Percentiles rank a stretch among this genome's conserved stretches.
Evolutionary conservation across 352 stramenopile genomes (phyloP).

Genomic region (Plasmopara halstedii): DNA sequence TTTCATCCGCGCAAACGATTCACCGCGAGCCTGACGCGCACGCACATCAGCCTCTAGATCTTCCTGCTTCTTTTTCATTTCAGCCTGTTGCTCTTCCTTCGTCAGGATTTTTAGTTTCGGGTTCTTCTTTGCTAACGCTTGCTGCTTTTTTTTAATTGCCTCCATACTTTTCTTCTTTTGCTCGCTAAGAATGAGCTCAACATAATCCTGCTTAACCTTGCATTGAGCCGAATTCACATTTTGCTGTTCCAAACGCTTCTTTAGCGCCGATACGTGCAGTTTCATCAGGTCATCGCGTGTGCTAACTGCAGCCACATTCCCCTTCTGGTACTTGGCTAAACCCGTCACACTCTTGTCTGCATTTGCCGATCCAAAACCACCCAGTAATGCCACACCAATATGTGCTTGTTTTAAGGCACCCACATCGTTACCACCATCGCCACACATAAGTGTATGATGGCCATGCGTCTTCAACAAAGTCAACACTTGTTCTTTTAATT

Average conservation of each 20-base stretch:
- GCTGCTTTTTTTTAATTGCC: conserved; percentile 51
- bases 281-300: conserved; percentile 78
- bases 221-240: conserved; percentile 54
- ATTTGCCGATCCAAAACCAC: conserved; percentile 78
- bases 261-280: conserved; percentile 76
- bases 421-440: conserved; percentile 98
- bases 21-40: conserved; percentile 64
- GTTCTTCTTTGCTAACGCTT: conserved; percentile 46
- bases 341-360: conserved; percentile 83
- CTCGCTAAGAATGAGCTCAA: conserved; percentile 61
- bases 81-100: conserved; percentile 77
- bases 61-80: conserved; percentile 78
- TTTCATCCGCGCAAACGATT: conserved; percentile 84
- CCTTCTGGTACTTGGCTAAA: conserved; percentile 70
- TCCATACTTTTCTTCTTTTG: conserved; percentile 54
- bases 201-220: conserved; percentile 78
- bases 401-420: conserved; percentile 91
- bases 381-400: conserved; percentile 76
- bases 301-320: conserved; percentile 28
- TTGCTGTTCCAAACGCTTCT: conserved; percentile 69
- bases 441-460: conserved; percentile 95
- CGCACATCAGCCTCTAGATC: conserved; percentile 76
- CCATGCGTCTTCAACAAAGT: conserved; percentile 91
- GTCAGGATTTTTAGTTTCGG: conserved; percentile 50
- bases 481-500: conserved; percentile 96